phyloP scores from a whole-genome alignment of 805 yeast genomes.

The Saccharomyces jurei region DNA sequence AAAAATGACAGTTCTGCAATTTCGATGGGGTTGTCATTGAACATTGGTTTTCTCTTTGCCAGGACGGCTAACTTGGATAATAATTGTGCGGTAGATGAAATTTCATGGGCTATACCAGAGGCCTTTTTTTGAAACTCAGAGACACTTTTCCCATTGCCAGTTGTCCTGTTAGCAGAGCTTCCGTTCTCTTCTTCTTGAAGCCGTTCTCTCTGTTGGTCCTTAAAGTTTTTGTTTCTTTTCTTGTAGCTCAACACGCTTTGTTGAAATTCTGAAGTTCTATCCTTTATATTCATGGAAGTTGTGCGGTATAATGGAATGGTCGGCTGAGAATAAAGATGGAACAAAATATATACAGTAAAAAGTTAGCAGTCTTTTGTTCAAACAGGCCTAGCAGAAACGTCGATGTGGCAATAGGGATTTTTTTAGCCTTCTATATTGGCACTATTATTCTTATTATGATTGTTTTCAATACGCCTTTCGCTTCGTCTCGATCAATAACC shows the following conservation, averaged over 20 bases:
- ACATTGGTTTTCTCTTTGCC: conserved; percentile 83
- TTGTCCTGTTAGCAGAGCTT: conserved; percentile 17
- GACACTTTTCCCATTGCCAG: conserved; percentile 21
- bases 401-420: neutral
- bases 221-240: conserved; percentile 24
- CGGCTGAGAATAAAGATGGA: neutral
- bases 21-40: conserved; percentile 91
- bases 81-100: conserved; percentile 75
- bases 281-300: conserved; percentile 40
- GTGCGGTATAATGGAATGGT: neutral
- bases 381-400: neutral
- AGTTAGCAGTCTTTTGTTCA: neutral
- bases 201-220: neutral
- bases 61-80: conserved; percentile 70
- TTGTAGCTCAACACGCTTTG: conserved; percentile 78
- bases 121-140: conserved; percentile 68
- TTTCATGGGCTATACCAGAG: conserved; percentile 76
- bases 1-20: conserved; percentile 86
- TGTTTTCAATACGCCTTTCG: neutral
- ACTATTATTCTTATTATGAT: neutral
- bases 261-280: conserved; percentile 87
- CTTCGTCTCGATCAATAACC: neutral
- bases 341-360: neutral
- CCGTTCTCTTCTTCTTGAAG: conserved; percentile 23
- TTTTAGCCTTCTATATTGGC: neutral